Evolutionary conservation across 2,329 filamentous ascomycete species (phyloP).

Genomic region (Colletotrichum tabaci): DNA sequence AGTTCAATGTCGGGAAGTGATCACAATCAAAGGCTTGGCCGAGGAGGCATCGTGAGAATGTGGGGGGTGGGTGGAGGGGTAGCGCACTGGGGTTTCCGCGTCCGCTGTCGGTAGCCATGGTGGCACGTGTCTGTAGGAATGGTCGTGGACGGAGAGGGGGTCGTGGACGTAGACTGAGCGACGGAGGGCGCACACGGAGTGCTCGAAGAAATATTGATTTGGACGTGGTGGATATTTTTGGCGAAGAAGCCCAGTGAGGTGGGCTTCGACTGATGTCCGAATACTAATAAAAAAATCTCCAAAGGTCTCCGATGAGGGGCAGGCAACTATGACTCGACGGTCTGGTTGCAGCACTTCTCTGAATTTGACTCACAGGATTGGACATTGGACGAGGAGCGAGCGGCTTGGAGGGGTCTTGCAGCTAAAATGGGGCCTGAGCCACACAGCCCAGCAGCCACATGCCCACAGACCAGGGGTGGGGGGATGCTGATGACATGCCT

Average conservation of each 20-base stretch:
- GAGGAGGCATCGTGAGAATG: conserved; percentile 33
- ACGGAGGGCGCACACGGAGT: conserved; percentile 71
- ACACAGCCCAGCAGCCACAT: background rate
- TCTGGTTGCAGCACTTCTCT: conserved; percentile 38
- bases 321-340: conserved; percentile 41
- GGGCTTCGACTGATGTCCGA: conserved; percentile 50
- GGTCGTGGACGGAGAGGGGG: conserved; percentile 43
- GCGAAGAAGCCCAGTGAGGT: conserved; percentile 54
- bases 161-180: conserved; percentile 57
- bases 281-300: conserved; percentile 37
- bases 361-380: conserved; percentile 42
- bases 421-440: conserved; percentile 40
- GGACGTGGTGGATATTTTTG: conserved; percentile 60
- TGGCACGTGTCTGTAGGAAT: conserved; percentile 58
- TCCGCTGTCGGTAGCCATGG: conserved; percentile 73
- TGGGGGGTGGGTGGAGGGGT: conserved; percentile 33
- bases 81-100: conserved; percentile 62
- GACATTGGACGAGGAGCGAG: conserved; percentile 28
- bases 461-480: background rate
- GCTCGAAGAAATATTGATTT: conserved; percentile 65
- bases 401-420: conserved; percentile 35
- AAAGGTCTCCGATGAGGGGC: conserved; percentile 41
- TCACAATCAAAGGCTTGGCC: conserved; percentile 17
- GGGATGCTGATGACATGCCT: conserved; percentile 3
- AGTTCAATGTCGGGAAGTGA: conserved; percentile 16